phyloP scores from a whole-genome alignment of 2,329 filamentous ascomycete species.

The Fusarium pseudonygamai region DNA sequence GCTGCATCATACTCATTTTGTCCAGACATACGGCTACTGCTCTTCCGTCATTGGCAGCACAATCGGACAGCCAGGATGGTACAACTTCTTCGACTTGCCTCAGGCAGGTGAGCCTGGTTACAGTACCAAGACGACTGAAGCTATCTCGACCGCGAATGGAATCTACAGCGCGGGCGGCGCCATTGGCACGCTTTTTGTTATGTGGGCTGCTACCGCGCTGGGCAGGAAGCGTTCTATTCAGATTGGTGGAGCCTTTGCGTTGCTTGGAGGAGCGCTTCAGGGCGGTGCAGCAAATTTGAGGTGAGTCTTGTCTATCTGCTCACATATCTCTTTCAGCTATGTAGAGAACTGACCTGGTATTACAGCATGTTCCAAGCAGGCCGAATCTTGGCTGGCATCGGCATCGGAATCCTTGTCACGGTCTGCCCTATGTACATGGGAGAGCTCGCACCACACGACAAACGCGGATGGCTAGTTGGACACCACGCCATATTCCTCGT shows the following conservation, averaged over 20 bases:
- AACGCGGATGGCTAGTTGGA: slow-evolving; percentile 59
- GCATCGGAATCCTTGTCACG: slow-evolving; percentile 50
- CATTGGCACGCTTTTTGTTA: slow-evolving; percentile 57
- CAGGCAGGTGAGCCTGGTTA: slow-evolving; percentile 56
- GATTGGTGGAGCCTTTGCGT: slow-evolving; percentile 53
- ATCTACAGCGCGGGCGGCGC: slow-evolving; percentile 59
- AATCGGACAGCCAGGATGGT: slow-evolving; percentile 63
- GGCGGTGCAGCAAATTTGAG: slow-evolving; percentile 54
- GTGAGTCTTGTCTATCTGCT: slow-evolving; percentile 37
- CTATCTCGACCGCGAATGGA: slow-evolving; percentile 59
- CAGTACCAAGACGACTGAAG: slow-evolving; percentile 54
- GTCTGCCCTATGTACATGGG: slow-evolving; percentile 49
- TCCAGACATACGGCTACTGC: slow-evolving; percentile 60
- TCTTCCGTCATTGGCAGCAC: slow-evolving; percentile 60
- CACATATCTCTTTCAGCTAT: too few relatives aligned
- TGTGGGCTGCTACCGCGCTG: slow-evolving; percentile 57
- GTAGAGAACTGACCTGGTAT: accelerated
- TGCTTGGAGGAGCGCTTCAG: slow-evolving; percentile 59
- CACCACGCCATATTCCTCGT: slow-evolving; percentile 58
- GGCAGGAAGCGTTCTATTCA: slow-evolving; percentile 57
- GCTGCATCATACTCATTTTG: background rate
- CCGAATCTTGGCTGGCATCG: slow-evolving; percentile 55
- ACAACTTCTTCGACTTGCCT: slow-evolving; percentile 58
- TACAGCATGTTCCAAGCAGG: slow-evolving; percentile 51
- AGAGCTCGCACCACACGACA: slow-evolving; percentile 48